These are phyloP conservation scores for Corynascus novoguineensis DNA, from an alignment of 495 filamentous ascomycete species.

Conservation along the genomic window DNA sequence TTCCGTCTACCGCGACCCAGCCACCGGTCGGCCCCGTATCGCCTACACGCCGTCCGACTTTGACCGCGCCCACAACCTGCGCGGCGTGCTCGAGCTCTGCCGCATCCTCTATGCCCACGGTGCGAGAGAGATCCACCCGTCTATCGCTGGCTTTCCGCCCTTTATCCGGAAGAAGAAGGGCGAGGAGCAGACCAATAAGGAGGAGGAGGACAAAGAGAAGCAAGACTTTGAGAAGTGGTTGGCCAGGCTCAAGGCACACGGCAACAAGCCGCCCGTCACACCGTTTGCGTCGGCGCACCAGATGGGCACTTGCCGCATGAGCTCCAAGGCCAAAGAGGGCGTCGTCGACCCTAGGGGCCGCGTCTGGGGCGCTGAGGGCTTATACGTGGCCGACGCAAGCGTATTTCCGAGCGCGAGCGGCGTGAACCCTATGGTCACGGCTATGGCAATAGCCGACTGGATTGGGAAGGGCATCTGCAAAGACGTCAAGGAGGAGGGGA, in stretches of 20 bases:
- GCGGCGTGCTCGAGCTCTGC: conserved; percentile 64
- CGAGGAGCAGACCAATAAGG: conserved; percentile 20
- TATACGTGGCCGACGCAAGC: conserved; percentile 82
- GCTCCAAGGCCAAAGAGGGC: conserved; percentile 48
- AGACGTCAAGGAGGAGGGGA: conserved; percentile 28
- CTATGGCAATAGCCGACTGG: conserved; percentile 74
- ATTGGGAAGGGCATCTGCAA: conserved; percentile 49
- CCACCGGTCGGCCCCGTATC: conserved; percentile 56
- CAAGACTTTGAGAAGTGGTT: conserved; percentile 50
- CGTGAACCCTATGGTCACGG: conserved; percentile 91
- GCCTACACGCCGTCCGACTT: conserved; percentile 63
- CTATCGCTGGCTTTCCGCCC: conserved; percentile 52
- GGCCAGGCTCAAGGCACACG: conserved; percentile 43
- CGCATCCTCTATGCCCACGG: conserved; percentile 73
- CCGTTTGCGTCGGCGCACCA: conserved; percentile 65
- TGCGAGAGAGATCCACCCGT: conserved; percentile 68
- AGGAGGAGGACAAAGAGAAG: conserved; percentile 20
- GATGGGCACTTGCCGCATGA: conserved; percentile 90
- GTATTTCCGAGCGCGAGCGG: conserved; percentile 86
- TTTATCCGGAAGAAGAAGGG: conserved; percentile 51
- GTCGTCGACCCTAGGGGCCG: conserved; percentile 71
- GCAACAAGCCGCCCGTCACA: conserved; percentile 45
- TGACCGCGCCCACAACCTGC: conserved; percentile 62
- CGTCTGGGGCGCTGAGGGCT: conserved; percentile 68
- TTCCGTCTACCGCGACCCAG: conserved; percentile 67